These are phyloP conservation scores for Ophiocordyceps unilateralis DNA, from an alignment of 2,329 filamentous ascomycete species.

Conservation along the genomic window DNA sequence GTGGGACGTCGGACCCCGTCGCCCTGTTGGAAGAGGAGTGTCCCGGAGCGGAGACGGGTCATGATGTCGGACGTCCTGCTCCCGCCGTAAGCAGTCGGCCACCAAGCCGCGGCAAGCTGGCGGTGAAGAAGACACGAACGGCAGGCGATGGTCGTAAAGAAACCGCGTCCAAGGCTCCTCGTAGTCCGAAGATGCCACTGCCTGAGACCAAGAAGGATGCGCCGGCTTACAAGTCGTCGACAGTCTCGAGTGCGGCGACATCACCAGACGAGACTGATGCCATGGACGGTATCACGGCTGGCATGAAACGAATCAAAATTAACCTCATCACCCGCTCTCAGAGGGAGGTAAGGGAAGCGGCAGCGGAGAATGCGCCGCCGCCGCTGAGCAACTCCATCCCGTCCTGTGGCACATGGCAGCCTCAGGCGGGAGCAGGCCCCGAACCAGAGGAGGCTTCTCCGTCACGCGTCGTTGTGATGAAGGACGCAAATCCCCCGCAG, in stretches of 20 bases:
- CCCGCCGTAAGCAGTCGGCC: constrained; percentile 24
- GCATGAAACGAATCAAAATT: constrained; percentile 47
- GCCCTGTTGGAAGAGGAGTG: constrained; percentile 7
- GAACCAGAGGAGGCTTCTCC: background rate
- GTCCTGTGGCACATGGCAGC: background rate
- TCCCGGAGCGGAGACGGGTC: constrained; percentile 1
- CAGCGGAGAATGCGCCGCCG: constrained; percentile 7
- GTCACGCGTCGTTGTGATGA: background rate
- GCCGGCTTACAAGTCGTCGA: constrained; percentile 2
- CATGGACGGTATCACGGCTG: constrained; percentile 36
- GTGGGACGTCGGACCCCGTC: constrained; percentile 24
- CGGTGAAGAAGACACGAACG: constrained; percentile 44
- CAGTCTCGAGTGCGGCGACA: background rate
- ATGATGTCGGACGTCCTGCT: constrained; percentile 12
- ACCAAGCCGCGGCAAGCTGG: constrained; percentile 22
- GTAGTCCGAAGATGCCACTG: constrained; percentile 19
- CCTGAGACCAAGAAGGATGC: constrained; percentile 5
- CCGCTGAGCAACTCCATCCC: background rate
- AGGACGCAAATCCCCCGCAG: background rate
- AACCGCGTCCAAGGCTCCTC: constrained; percentile 13
- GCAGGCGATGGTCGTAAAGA: constrained; percentile 26
- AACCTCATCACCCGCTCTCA: constrained; percentile 42
- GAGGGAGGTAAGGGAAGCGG: constrained; percentile 31
- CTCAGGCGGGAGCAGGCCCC: background rate
- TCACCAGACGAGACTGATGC: constrained; percentile 15